Evolutionary conservation across 1,284 basidiomycete genomes (phyloP).

Genomic region (Rhodotorula sp.): DNA sequence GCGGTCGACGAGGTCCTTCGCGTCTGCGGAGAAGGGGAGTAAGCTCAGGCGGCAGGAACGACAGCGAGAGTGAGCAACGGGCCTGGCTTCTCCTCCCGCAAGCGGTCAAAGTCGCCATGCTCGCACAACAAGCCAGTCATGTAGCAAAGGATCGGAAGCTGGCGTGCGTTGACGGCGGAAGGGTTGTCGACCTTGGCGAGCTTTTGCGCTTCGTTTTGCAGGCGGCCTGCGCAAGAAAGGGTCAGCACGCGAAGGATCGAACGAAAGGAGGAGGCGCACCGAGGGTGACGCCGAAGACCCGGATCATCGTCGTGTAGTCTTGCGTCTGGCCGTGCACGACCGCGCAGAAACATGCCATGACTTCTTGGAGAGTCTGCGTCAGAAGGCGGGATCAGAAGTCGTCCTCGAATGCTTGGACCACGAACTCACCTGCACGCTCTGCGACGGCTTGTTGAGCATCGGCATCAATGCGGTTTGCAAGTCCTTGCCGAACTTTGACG

Average conservation of each 20-base stretch:
- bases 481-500: conserved; percentile 72
- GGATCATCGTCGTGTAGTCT: conserved; percentile 72
- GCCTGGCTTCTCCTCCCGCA: conserved; percentile 53
- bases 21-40: conserved; percentile 1
- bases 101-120: conserved; percentile 77
- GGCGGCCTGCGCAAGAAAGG: conserved; percentile 4
- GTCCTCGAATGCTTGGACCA: not conserved
- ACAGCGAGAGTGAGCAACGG: not conserved
- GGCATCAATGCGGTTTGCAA: conserved; percentile 75
- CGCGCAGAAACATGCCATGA: conserved; percentile 84
- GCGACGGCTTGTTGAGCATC: conserved; percentile 77
- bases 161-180: conserved; percentile 25
- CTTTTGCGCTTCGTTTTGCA: conserved; percentile 16
- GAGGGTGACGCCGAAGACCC: conserved; percentile 57
- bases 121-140: conserved; percentile 82
- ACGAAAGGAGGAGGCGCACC: conserved; percentile 4
- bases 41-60: not conserved
- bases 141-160: conserved; percentile 61
- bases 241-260: not conserved
- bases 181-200: conserved; percentile 13
- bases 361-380: conserved; percentile 73
- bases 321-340: conserved; percentile 81
- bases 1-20: conserved; percentile 51
- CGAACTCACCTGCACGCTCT: conserved; percentile 53
- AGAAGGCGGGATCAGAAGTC: not conserved